Evolutionary conservation across 371 early-diverging fungal species (phyloP), one percentile per base, ranked within the genome.

Genomic region (Furculomyces boomerangus): DNA sequence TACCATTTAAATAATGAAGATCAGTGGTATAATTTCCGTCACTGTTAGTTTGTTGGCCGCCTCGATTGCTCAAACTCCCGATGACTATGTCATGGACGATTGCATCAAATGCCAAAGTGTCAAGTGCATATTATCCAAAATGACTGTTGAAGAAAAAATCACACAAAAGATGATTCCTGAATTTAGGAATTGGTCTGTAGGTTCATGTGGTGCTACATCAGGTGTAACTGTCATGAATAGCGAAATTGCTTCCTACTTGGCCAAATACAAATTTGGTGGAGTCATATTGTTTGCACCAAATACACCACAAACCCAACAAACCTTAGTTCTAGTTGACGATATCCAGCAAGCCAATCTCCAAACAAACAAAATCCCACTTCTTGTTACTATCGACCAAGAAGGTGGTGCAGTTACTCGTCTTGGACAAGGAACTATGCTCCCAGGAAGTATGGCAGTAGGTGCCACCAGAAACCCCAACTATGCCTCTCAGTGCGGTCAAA

Each of bases 261-360:
- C 47, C 18, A 47, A 54, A 54, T 54, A 48, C 55, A 39, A 32
- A 22, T 54, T 35, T n/a, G 41, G 55, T 37, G 55, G 55, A 46
- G 40, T 54, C 3, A 40, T 54, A 14, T 32, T 54, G 44, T 54
- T 54, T 35, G 46, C 55, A 30, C 47, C 47, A 43, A 54, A 54
- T 31, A 27, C 27, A 3, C 30, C 26, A 2, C 14, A 37, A 2
- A 24, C 55, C 8, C 20, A 54, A 5, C 35, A 54, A 32, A 40
- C 55, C 2, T 8, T 25, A 16, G 20, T 8, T 8, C 35, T 54
- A 7, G 39, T 43, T n/a, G 7, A 30, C 35, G 39, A 32, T 16
- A 2, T 54, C 5, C 55, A 54, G 39, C 22, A 30, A 2, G 55
- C 55, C 20, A 54, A 54, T 22, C 10, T 5, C 2, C 3, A 10